A percentile compares a stretch with the other conserved stretches of the same genome.
phyloP scores from a whole-genome alignment of 192 early-diverging fungal genomes.

The Backusella morwellensis region DNA sequence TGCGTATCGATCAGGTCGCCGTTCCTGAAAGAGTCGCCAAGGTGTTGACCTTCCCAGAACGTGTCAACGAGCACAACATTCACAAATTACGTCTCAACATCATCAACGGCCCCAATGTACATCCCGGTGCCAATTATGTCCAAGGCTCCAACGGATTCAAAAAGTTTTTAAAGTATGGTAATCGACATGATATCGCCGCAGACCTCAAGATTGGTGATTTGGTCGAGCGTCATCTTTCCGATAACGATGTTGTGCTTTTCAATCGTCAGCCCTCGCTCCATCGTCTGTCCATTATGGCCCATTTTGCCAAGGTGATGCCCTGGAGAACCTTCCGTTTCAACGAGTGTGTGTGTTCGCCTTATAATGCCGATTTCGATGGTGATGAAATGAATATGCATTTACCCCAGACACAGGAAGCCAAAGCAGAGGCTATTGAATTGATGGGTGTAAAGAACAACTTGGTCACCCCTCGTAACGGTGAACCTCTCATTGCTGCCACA shows the following conservation, averaged over 20 bases:
- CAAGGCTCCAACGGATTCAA: constrained; percentile 52
- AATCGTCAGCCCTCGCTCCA: constrained; percentile 99
- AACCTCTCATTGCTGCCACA: constrained; percentile 97
- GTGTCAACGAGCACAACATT: constrained; percentile 89
- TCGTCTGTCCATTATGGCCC: constrained; percentile 96
- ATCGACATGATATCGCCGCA: constrained; percentile 65
- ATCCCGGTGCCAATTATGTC: constrained; percentile 93
- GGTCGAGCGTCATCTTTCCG: constrained; percentile 92
- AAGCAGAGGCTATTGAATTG: constrained; percentile 91
- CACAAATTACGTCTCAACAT: constrained; percentile 73
- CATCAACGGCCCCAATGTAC: constrained; percentile 82
- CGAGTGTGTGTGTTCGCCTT: constrained; percentile 99
- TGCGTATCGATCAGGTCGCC: constrained; percentile 95
- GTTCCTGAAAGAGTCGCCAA: constrained; percentile 90
- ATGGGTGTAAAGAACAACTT: constrained; percentile 97
- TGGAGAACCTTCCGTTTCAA: constrained; percentile 99
- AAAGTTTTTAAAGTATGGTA: constrained; percentile 67
- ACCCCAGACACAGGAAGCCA: constrained; percentile 98
- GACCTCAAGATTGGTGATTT: constrained; percentile 85
- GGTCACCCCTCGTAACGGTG: constrained; percentile 98
- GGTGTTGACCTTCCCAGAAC: constrained; percentile 94
- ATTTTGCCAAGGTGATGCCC: constrained; percentile 88
- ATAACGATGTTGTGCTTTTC: constrained; percentile 96
- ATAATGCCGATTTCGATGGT: constrained; percentile 99
- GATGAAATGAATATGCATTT: constrained; percentile 99